Evolutionary conservation across 768 basidiomycete species (phyloP).

Genomic region (Russula emetica): DNA sequence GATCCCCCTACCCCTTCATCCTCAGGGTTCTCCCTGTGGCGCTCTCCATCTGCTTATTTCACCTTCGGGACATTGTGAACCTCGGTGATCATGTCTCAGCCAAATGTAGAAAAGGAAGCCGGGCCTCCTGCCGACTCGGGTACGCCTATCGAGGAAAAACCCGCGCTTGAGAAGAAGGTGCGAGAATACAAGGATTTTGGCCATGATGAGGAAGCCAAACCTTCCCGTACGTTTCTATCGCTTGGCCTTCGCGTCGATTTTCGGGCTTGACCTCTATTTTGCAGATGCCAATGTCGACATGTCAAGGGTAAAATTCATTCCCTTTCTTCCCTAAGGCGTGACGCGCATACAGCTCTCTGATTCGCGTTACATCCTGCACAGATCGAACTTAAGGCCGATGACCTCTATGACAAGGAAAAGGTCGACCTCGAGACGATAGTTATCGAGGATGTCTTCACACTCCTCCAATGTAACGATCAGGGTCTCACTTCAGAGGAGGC

Average conservation of each 20-base stretch:
- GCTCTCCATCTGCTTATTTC: background rate
- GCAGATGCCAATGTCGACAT: conserved; percentile 85
- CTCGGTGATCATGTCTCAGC: conserved; percentile 34
- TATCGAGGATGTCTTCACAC: conserved; percentile 94
- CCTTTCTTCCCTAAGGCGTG: background rate
- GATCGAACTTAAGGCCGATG: conserved; percentile 90
- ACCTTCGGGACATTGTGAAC: background rate
- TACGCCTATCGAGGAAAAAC: conserved; percentile 34
- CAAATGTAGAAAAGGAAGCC: conserved; percentile 62
- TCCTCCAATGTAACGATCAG: conserved; percentile 82
- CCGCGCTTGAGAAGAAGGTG: conserved; percentile 47
- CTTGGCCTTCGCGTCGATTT: conserved; percentile 15
- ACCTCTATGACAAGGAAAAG: conserved; percentile 97
- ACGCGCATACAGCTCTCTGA: background rate
- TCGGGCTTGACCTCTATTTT: conserved; percentile 16
- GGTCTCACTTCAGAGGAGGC: conserved; percentile 79
- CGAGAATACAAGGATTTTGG: conserved; percentile 86
- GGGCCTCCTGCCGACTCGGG: conserved; percentile 48
- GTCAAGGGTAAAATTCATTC: conserved; percentile 50
- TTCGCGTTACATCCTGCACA: conserved; percentile 19
- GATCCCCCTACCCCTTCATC: conserved; percentile 23
- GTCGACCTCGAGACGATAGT: conserved; percentile 97
- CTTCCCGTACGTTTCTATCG: conserved; percentile 54
- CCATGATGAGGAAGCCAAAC: conserved; percentile 60
- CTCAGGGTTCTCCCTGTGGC: conserved; percentile 23